Evolutionary conservation across 2,329 filamentous ascomycete genomes (phyloP).

Genomic region (Xylariaceae sp.): DNA sequence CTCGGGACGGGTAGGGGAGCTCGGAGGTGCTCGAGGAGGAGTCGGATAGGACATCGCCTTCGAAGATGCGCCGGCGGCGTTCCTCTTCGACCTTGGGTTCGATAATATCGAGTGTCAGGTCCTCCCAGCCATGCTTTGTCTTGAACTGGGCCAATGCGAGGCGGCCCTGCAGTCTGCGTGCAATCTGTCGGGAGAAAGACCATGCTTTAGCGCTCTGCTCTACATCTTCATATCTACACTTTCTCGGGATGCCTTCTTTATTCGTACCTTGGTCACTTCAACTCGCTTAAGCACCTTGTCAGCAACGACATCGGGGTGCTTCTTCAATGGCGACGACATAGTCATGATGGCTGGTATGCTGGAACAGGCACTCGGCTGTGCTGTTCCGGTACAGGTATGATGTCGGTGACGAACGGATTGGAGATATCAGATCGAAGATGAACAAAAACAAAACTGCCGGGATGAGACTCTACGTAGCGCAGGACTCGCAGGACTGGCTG

Average conservation of each 20-base stretch:
- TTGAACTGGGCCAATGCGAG: conserved; percentile 96
- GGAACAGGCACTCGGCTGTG: conserved; percentile 20
- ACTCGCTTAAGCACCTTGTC: conserved; percentile 67
- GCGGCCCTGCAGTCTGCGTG: conserved; percentile 84
- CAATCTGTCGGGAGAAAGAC: conserved; percentile 59
- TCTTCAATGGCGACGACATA: conserved; percentile 59
- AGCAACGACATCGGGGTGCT: conserved; percentile 58
- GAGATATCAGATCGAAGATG: conserved; percentile 22
- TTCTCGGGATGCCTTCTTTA: conserved; percentile 7
- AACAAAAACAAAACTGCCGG: conserved; percentile 7
- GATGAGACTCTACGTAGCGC: conserved; percentile 19
- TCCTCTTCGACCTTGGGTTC: conserved; percentile 79
- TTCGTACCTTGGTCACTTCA: conserved; percentile 67
- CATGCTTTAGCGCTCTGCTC: no score
- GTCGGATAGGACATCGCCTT: conserved; percentile 75
- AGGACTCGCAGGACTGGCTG: conserved; percentile 29
- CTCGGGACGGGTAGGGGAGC: conserved; percentile 60
- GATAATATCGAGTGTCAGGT: conserved; percentile 78
- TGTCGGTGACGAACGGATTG: conserved; percentile 17
- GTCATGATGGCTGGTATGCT: conserved; percentile 24
- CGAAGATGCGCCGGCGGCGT: conserved; percentile 63
- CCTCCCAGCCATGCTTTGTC: conserved; percentile 91
- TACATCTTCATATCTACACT: background rate
- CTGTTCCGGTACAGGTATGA: background rate
- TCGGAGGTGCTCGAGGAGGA: conserved; percentile 82